phyloP scores from a whole-genome alignment of 2,329 filamentous ascomycete genomes.

The Dichotomopilus funicola region DNA sequence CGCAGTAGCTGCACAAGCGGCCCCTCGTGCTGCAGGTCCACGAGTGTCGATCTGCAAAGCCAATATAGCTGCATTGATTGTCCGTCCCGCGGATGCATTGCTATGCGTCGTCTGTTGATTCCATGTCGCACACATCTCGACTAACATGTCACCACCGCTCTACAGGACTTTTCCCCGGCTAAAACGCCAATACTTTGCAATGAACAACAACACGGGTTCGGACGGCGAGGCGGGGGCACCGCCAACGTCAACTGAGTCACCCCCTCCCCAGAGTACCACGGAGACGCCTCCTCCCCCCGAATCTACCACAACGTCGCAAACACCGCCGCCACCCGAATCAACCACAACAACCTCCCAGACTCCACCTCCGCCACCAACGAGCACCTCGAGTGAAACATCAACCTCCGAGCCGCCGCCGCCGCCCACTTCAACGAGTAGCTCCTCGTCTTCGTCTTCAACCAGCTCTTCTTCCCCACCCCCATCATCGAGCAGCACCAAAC shows the following conservation, averaged over 20 bases:
- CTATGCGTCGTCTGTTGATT: conserved; percentile 11
- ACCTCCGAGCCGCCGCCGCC: conserved; percentile 1
- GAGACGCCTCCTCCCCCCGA: conserved; percentile 16
- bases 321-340: conserved; percentile 4
- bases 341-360: background rate
- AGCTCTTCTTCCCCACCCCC: conserved; percentile 10
- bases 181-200: conserved; percentile 25
- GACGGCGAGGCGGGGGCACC: conserved; percentile 16
- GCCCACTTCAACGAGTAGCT: conserved; percentile 15
- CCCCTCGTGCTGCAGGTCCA: background rate
- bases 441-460: conserved; percentile 8
- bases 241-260: conserved; percentile 15
- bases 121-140: conserved; percentile 3
- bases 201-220: conserved; percentile 28
- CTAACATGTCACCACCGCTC: conserved; percentile 26
- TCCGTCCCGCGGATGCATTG: conserved; percentile 8
- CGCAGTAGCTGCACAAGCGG: background rate
- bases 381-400: background rate
- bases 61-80: background rate
- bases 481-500: background rate
- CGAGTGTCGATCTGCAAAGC: conserved; percentile 1
- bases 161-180: conserved; percentile 25
- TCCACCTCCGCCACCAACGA: background rate
- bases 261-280: conserved; percentile 22
- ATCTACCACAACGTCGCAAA: conserved; percentile 13